Conservation (phyloP, 2,329 filamentous ascomycete genomes). For the Colletotrichum melonis region DNA sequence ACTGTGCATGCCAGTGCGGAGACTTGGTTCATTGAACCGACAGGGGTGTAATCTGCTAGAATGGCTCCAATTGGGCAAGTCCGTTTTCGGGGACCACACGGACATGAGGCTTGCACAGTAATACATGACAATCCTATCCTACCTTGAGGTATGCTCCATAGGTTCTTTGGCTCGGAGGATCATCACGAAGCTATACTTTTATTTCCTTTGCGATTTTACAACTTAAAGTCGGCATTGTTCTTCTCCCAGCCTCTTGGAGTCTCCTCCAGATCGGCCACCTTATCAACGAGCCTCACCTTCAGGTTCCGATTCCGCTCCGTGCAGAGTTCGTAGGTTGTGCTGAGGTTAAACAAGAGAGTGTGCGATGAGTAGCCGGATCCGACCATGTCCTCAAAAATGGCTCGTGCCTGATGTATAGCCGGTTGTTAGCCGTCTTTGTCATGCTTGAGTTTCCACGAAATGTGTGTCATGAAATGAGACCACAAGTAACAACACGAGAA, state of each 20-base stretch:
- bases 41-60: background rate
- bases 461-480: background rate
- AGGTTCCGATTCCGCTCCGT: slow-evolving; percentile 78
- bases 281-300: slow-evolving; percentile 79
- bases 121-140: background rate
- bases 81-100: slow-evolving; percentile 9
- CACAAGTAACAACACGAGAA: background rate
- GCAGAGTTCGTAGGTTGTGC: slow-evolving; percentile 91
- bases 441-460: background rate
- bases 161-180: background rate
- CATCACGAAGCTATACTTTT: background rate
- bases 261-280: slow-evolving; percentile 70
- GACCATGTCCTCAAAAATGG: slow-evolving; percentile 74
- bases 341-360: slow-evolving; percentile 87
- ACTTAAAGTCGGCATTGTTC: slow-evolving; percentile 79
- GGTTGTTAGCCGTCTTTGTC: slow-evolving; percentile 38
- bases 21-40: background rate
- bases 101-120: background rate
- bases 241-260: slow-evolving; percentile 75
- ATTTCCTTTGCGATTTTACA: slow-evolving; percentile 54
- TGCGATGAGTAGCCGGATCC: slow-evolving; percentile 75
- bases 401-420: slow-evolving; percentile 63
- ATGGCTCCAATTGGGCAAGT: slow-evolving; percentile 8
- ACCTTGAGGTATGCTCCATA: too few species aligned
- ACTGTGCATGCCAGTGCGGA: slow-evolving; percentile 8